Conservation (phyloP, 2,329 filamentous ascomycete genomes). For the Exophiala xenobiotica region DNA sequence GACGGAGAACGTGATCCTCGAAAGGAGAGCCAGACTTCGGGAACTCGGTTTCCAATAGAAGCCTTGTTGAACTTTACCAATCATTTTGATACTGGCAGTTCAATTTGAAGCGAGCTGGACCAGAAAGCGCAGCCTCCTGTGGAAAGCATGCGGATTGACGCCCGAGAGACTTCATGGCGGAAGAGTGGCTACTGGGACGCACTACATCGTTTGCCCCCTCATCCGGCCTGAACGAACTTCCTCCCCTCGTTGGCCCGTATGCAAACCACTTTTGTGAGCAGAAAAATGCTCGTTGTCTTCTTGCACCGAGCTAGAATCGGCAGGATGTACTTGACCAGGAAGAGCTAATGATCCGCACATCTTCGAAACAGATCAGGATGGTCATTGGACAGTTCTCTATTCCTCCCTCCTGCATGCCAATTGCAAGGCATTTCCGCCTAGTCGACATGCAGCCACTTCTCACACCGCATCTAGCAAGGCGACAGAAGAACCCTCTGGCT, state of each 20-base stretch:
- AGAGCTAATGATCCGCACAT: background rate
- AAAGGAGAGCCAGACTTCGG: constrained; percentile 47
- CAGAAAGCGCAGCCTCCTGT: background rate
- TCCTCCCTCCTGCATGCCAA: constrained; percentile 3
- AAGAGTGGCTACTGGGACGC: too few relatives aligned
- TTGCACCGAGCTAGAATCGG: background rate
- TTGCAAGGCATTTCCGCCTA: constrained; percentile 4
- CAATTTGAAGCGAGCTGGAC: background rate
- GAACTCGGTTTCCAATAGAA: constrained; percentile 23
- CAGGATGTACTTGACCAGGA: background rate
- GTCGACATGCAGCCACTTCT: constrained; percentile 10
- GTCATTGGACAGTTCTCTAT: background rate
- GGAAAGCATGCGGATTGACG: background rate
- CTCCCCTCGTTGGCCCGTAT: too few relatives aligned
- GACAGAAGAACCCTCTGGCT: too few relatives aligned
- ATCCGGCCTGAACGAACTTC: too few relatives aligned
- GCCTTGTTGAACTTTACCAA: background rate
- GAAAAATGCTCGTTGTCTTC: constrained; percentile 1
- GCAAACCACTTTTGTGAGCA: too few relatives aligned
- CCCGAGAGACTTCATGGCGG: too few relatives aligned
- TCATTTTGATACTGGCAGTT: background rate
- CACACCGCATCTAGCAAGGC: background rate
- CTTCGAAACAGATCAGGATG: background rate
- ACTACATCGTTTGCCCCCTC: too few relatives aligned
- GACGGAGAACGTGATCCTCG: constrained; percentile 76